Base-by-base conservation (phyloP, 352 stramenopile species). In the Stephanocyclus meneghinianus region DNA sequence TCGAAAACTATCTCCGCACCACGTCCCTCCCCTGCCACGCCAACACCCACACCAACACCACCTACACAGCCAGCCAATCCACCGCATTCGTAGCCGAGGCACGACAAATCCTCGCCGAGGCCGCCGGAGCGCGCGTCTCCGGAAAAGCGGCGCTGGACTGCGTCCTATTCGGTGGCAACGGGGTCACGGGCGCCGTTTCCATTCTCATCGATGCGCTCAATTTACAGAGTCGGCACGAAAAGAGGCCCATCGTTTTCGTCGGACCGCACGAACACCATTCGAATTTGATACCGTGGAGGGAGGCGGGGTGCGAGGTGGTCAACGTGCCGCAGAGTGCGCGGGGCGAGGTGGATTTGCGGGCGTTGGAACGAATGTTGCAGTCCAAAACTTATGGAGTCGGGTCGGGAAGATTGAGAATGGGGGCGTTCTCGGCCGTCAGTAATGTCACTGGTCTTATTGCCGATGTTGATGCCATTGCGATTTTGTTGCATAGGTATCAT, bases 211-310 rank as follows among this genome's bases (percentile, higher is more conserved):
- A 94, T 78, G 85, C 70, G 68, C 63, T 94, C 16, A 75, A 78
- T 59, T 47, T 82, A 0, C 30, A 60, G 0, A 66, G 55, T 15
- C 11, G 6, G 3, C 2, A 30, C 2, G 13, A 10, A 18, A 66
- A 0, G 6, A 59, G 73, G n/a, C 79, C 87, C 0, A 91, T 95
- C 0, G 91, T 98, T 7, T 94, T 98, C 63, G 95, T 98, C 59
- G 94, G 95, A 48, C 96, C 96, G 5, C 98, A 97, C 68, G 97
- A 98, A 81, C 97, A 99, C 84, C 97, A 99, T 83, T 98, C 95
- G 37, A 99, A 99, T 87, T 77, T 99, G 13, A 83, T 99, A 9
- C 96, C 96, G 3, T 99, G 96, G 96, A 84, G 96, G 55, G 97
- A 99, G 88, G 95, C 85, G 1, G 90, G 90, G 42, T 89, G 84